Conservation (phyloP, 2,329 filamentous ascomycete species). For the Geosmithia putterillii region DNA sequence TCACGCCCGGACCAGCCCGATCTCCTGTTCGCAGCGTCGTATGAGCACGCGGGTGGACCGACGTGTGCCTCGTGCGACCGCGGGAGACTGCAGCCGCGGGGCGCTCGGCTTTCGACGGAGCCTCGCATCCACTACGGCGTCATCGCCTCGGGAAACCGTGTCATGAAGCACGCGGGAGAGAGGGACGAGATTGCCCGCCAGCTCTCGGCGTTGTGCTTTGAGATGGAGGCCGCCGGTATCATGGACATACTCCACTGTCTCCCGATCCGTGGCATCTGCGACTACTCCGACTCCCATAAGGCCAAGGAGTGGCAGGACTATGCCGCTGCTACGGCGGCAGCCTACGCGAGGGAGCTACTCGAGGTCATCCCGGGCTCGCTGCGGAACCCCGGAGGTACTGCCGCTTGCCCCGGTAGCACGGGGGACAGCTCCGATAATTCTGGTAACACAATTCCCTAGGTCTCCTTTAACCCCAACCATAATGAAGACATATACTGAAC, state of each 20-base stretch:
- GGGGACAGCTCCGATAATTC: too few relatives aligned
- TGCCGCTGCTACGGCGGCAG: constrained; percentile 14
- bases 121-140: constrained; percentile 8
- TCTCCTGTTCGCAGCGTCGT: neutral
- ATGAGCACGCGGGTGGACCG: neutral
- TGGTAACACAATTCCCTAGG: too few relatives aligned
- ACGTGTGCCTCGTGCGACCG: constrained; percentile 3
- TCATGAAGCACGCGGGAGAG: constrained; percentile 15
- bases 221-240: constrained; percentile 16
- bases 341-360: constrained; percentile 7
- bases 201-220: constrained; percentile 7
- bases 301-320: constrained; percentile 13
- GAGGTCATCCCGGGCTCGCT: too few relatives aligned
- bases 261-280: constrained; percentile 20
- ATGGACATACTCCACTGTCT: constrained; percentile 14
- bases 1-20: constrained; percentile 5
- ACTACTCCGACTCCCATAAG: constrained; percentile 24
- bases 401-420: too few relatives aligned
- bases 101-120: neutral
- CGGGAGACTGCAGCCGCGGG: neutral
- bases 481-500: too few relatives aligned
- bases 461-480: too few relatives aligned
- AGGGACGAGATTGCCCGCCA: constrained; percentile 14
- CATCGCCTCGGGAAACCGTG: constrained; percentile 16
- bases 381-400: too few relatives aligned